These are phyloP conservation scores for Didymella lethalis DNA, from an alignment of 2,329 filamentous ascomycete genomes.

Conservation along the genomic window DNA sequence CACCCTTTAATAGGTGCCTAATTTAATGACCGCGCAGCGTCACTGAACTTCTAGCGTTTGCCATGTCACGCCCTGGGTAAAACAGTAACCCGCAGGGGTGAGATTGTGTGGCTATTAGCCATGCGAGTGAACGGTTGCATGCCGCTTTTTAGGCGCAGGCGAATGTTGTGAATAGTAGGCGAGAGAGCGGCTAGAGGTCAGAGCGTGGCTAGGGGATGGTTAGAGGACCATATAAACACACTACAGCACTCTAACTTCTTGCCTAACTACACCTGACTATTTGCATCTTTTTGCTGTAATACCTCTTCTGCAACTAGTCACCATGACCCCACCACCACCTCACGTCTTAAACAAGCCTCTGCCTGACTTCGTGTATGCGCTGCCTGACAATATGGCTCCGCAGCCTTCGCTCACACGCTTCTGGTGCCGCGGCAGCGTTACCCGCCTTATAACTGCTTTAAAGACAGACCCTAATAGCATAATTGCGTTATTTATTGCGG, in stretches of 20 bases:
- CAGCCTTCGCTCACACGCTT: background rate
- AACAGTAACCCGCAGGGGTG: background rate
- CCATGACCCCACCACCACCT: no score
- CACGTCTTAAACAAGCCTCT: no score
- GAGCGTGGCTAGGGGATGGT: background rate
- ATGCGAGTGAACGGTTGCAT: background rate
- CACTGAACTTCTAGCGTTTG: background rate
- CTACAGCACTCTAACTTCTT: background rate
- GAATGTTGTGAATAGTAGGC: background rate
- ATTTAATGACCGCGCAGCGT: background rate
- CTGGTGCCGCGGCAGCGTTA: background rate
- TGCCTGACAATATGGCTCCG: slow-evolving; percentile 35
- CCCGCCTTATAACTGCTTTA: background rate
- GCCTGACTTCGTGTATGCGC: no score
- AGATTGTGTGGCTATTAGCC: background rate
- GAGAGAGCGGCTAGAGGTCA: background rate
- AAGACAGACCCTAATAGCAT: background rate
- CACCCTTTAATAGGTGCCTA: background rate
- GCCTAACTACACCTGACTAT: background rate
- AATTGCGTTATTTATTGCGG: background rate
- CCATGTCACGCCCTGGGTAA: background rate
- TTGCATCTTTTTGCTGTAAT: no score
- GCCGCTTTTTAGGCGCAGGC: background rate
- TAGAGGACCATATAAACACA: no score
- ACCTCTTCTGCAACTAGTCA: no score